Evolutionary conservation across 2,329 filamentous ascomycete genomes (phyloP), one percentile per base, ranked within the genome.

Genomic region (Fusarium pseudonygamai): DNA sequence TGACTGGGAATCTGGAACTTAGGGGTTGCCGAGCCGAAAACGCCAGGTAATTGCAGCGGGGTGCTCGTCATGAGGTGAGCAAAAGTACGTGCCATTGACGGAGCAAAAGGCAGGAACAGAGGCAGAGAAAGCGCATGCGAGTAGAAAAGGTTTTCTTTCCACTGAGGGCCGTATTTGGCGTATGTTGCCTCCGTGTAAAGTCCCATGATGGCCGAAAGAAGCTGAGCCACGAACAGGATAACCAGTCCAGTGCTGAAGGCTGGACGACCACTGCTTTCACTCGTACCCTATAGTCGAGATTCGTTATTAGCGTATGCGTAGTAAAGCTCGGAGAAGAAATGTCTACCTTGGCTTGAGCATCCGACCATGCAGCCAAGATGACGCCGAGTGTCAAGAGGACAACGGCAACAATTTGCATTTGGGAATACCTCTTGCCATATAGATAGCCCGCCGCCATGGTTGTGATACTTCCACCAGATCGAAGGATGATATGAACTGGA

Each of bases 141-240:
- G 85, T 98, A 99, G 84, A 99, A 98, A 18, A 99, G 87, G 74
- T 97, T 97, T 82, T 98, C 96, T 76, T 92, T 93, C 94, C 96
- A 98, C 81, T 96, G 93, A 36, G 93, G 93, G 11, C 95, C 95
- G 81, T 97, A 95, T 64, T 88, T 89, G 66, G 89, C 89, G 84
- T 98, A 99, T 2, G 95, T 94, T 74, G 95, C 91, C 81, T 99
- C 95, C 0, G 96, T 96, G 81, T 97, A 98, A 36, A 98, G 89
- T 9, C 96, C 96, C 92, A 98, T 98, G 78, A 95, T 93, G 28
- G 96, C 95, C 13, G 95, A 97, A 28, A 98, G 88, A 9, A 97
- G 84, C 83, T 99, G 96, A 3, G 96, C 96, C 42, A 97, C 81
- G 50, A 97, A 93, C 22, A 99, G 89, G 57, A 99, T 93, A 7